Conservation (phyloP, 495 filamentous ascomycete genomes). For the Bryoglossum gracile region DNA sequence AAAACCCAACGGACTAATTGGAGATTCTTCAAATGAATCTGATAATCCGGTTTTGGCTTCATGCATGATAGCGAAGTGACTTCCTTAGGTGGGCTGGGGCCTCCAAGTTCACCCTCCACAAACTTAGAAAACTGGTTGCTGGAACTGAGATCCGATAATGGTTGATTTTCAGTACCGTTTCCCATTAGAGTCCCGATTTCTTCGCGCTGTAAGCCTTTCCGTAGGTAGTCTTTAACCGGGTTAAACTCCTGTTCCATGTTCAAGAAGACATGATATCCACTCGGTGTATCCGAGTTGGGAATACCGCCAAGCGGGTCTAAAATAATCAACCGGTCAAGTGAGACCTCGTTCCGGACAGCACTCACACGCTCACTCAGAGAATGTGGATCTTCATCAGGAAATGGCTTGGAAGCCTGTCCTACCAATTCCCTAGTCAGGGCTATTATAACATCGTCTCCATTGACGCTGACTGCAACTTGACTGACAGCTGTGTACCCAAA, state of each 20-base stretch:
- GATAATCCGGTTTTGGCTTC: neutral
- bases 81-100: conserved; percentile 16
- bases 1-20: conserved; percentile 58
- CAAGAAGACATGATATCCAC: conserved; percentile 79
- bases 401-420: conserved; percentile 28
- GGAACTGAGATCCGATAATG: conserved; percentile 20
- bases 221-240: conserved; percentile 55
- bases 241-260: conserved; percentile 90
- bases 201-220: neutral
- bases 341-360: conserved; percentile 45
- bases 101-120: conserved; percentile 31
- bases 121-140: conserved; percentile 44
- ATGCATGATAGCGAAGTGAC: neutral
- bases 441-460: conserved; percentile 61
- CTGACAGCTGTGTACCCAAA: conserved; percentile 58
- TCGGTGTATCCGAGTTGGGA: conserved; percentile 57
- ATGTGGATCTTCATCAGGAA: conserved; percentile 37
- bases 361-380: conserved; percentile 37
- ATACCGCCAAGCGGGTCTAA: conserved; percentile 86
- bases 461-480: conserved; percentile 45
- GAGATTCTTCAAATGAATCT: conserved; percentile 64
- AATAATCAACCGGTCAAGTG: conserved; percentile 80
- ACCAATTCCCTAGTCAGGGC: conserved; percentile 68
- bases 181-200: conserved; percentile 1
- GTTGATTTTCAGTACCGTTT: neutral